These are phyloP conservation scores for Triticum monococcum DNA, from an alignment of 176 grass and related monocot genomes.

Conservation along the genomic window DNA sequence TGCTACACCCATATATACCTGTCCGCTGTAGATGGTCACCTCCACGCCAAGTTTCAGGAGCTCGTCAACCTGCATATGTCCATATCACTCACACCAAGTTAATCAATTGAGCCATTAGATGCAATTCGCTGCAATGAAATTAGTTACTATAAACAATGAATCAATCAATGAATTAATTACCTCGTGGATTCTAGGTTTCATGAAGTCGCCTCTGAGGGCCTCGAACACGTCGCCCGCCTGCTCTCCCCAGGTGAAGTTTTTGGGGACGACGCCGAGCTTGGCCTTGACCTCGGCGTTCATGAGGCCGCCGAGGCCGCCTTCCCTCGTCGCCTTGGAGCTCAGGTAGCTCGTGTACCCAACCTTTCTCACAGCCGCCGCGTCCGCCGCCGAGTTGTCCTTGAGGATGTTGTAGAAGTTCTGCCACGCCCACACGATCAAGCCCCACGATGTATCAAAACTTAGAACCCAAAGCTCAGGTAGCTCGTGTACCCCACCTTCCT, in stretches of 20 bases:
- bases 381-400: conserved; percentile 18
- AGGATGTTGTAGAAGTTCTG: conserved; percentile 87
- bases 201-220: conserved; percentile 53
- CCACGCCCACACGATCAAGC: background rate
- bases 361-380: conserved; percentile 15
- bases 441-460: too few relatives aligned
- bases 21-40: conserved; percentile 80
- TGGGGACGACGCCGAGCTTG: conserved; percentile 72
- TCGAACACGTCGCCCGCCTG: conserved; percentile 51
- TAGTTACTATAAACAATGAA: too few relatives aligned
- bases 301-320: conserved; percentile 26
- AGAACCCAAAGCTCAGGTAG: background rate
- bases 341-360: conserved; percentile 29
- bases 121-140: background rate
- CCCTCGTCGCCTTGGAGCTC: conserved; percentile 29
- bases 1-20: too few relatives aligned
- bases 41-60: conserved; percentile 67
- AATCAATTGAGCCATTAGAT: background rate
- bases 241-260: conserved; percentile 17
- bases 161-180: background rate
- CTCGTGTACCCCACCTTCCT: too few relatives aligned
- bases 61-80: conserved; percentile 49
- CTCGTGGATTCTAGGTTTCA: conserved; percentile 80
- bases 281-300: conserved; percentile 72
- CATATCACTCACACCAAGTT: background rate